A percentile compares a stretch with the other conserved stretches of the same genome.
These are phyloP conservation scores for Rhodotorula sp. DNA, from an alignment of 1,284 basidiomycete species.

Conservation along the genomic window DNA sequence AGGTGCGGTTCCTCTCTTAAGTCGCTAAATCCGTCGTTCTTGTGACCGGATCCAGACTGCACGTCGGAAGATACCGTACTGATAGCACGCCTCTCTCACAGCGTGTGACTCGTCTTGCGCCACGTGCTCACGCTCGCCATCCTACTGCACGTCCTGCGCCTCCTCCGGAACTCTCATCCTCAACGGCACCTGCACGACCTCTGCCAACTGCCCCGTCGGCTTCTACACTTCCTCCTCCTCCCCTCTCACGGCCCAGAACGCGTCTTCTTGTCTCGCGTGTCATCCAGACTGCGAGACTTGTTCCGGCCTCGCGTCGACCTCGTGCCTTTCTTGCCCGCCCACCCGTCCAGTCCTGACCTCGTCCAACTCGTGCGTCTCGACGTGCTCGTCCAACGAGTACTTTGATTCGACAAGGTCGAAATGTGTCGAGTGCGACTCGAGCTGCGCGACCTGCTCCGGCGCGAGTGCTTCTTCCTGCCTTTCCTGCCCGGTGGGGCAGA, in stretches of 20 bases:
- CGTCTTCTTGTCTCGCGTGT: conserved; percentile 62
- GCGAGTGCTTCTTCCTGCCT: conserved; percentile 64
- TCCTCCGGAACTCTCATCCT: conserved; percentile 61
- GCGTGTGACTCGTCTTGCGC: conserved; percentile 71
- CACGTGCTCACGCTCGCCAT: conserved; percentile 61
- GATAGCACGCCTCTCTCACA: conserved; percentile 45
- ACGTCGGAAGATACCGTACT: background rate
- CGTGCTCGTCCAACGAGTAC: conserved; percentile 67
- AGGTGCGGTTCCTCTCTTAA: conserved; percentile 55
- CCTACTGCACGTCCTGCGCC: conserved; percentile 68
- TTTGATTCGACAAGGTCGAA: conserved; percentile 63
- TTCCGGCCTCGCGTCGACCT: conserved; percentile 59
- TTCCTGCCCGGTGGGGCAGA: conserved; percentile 61
- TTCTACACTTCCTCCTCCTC: conserved; percentile 65
- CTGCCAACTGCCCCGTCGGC: conserved; percentile 62
- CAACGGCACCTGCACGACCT: conserved; percentile 64
- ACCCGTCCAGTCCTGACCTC: conserved; percentile 64
- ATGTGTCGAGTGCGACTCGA: conserved; percentile 64
- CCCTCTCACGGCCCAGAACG: conserved; percentile 55
- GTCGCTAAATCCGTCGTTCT: background rate
- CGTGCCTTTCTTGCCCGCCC: conserved; percentile 68
- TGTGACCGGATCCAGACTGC: background rate
- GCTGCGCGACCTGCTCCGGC: conserved; percentile 68
- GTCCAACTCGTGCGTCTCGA: conserved; percentile 68
- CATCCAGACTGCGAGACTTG: conserved; percentile 78